Conservation (phyloP, 2,329 filamentous ascomycete genomes). For the Aspergillus aculeatus region DNA sequence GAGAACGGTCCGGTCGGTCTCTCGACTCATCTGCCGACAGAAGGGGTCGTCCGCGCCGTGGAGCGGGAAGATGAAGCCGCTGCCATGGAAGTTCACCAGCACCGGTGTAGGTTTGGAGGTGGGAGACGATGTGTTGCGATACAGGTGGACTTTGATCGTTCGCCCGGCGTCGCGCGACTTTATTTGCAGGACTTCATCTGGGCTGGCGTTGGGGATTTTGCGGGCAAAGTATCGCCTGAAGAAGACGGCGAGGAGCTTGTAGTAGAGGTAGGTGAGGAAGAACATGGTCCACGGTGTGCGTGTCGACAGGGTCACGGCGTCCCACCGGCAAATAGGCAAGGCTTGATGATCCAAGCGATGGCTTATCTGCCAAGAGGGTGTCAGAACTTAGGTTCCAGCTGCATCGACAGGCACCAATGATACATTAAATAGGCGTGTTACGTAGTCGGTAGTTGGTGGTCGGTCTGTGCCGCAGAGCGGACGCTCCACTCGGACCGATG, state of each 20-base stretch:
- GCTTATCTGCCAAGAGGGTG: background rate
- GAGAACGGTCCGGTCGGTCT: conserved; percentile 34
- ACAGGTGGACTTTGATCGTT: conserved; percentile 34
- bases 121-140: conserved; percentile 18
- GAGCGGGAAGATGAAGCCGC: conserved; percentile 33
- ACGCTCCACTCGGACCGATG: background rate
- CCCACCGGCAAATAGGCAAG: background rate
- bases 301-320: background rate
- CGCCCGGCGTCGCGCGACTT: conserved; percentile 29
- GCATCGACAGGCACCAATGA: background rate
- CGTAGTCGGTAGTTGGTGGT: background rate
- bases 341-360: background rate
- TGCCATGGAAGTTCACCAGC: conserved; percentile 37
- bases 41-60: conserved; percentile 35
- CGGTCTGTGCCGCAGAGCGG: background rate
- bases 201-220: conserved; percentile 8
- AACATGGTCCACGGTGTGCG: conserved; percentile 21
- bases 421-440: background rate
- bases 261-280: conserved; percentile 22
- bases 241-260: conserved; percentile 21
- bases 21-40: conserved; percentile 25
- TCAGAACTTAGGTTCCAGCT: background rate
- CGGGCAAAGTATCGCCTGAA: conserved; percentile 14
- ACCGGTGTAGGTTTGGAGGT: conserved; percentile 25
- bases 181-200: conserved; percentile 31